Base-by-base conservation (phyloP, 345 rosid species). In the Linum usitatissimum region DNA sequence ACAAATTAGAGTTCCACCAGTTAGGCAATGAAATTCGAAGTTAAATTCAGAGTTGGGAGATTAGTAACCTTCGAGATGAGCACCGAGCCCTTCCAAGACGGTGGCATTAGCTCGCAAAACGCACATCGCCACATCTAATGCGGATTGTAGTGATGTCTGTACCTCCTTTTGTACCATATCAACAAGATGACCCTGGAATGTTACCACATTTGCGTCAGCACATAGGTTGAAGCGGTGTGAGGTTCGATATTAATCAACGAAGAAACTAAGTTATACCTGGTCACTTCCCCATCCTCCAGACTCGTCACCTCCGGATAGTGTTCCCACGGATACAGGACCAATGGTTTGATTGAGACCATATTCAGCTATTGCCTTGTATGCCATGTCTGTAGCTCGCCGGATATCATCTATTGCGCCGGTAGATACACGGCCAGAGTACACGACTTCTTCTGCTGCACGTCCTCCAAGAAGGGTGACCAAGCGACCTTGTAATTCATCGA, bases 391-490 rank as follows among this genome's bases (percentile, higher is more conserved):
- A 17, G 99, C 97, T 51, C 96, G 77, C 63, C 95, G 75, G 56
- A 94, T 94, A 76, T 94, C 99, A 68, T 94, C 99, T 68, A 94
- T 80, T 28, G 99, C 95, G 64, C 97, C 96, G 0, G 97, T 94
- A 45, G 77, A 58, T 12, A 90, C 77, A 68, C 95, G 89, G 39
- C 99, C 97, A 3, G 96, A 85, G 74, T 90, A 94, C 3, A 84
- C 80, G 67, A 90, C 78, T 73, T 90, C 90, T 83, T 94, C 97
- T 38, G 99, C 99, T 65, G 99, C 99, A 62, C 97, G 95, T 30
- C 99, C 99, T 68, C 96, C 97, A 45, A 94, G 87, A 67, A 94
- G 97, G 36, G 96, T 94, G 57, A 88, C 99, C 81, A 94, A 76
- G 54, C 93, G 95, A 14, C 99, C 99, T 62, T 78, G 88, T 39